Base-by-base conservation (phyloP, 2,329 filamentous ascomycete genomes). In the Curvularia verruculosa region DNA sequence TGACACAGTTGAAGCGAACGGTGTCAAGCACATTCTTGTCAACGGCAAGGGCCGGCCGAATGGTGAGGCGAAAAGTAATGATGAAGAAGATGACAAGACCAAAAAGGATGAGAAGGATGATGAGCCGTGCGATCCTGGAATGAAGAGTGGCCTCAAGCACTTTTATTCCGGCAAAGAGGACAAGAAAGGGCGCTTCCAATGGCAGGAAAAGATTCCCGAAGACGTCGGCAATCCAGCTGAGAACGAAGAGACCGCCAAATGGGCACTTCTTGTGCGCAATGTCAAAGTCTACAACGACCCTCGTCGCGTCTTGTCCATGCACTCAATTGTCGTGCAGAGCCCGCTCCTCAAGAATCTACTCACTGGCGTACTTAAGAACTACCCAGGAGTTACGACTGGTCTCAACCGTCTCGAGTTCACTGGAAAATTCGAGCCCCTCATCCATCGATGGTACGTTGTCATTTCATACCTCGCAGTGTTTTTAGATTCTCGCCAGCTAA, bases 281-380 rank as follows among this genome's bases (percentile, higher is more conserved):
- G 77, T 81, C 53, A 73, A 72, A 49, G 70, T 71, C 18, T 75
- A 72, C 60, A 70, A 70, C 24, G 83, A 88, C 67, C 83, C 84
- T 26, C 81, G 82, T 53, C 87, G 86, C 67, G 84, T 84, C 36
- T 80, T 89, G 18, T 78, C 83, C 49, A 81, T 89, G 21, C 81
- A 89, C 66, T 87, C 85, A 37, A 84, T 90, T 56, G 80, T 88
- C 29, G 76, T 90, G 5, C 87, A 90, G 74, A 88, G 84, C 37
- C 85, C 87, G 1, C 78, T 84, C 41, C 75, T 90, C 41, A 88
- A 87, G 73, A 79, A 80, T 4, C 79, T 86, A 3, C 78, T 90
- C 0, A 77, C 77, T 7, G 77, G 81, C 3, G 80, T 89, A 7
- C 78, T 89, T 13, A 78, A 81, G 2, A 82, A 79, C 15, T 89